phyloP scores from a whole-genome alignment of 1,139 yeast genomes.

The Magnusiomyces sp. region DNA sequence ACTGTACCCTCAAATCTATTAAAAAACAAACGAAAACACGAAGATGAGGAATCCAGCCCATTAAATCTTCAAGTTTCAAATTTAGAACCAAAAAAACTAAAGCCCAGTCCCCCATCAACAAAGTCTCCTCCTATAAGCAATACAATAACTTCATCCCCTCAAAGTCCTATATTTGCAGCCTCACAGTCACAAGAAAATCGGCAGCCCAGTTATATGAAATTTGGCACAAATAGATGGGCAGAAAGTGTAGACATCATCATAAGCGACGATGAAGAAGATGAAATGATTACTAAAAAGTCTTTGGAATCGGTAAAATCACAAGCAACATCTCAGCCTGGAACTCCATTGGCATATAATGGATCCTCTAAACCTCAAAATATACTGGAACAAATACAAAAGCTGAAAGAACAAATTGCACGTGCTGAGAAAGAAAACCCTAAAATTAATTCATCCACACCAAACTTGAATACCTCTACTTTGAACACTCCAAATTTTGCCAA shows the following conservation, averaged over 20 bases:
- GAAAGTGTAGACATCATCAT: background rate
- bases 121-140: background rate
- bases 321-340: background rate
- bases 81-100: background rate
- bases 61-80: background rate
- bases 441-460: too few species aligned
- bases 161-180: background rate
- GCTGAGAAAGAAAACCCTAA: background rate
- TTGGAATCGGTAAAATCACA: background rate
- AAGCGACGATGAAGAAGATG: slow-evolving; percentile 1
- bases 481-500: too few species aligned
- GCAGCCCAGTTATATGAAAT: background rate
- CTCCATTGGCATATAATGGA: background rate
- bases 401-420: background rate
- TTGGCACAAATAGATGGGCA: slow-evolving; percentile 2
- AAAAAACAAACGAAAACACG: background rate
- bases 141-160: background rate
- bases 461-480: too few species aligned
- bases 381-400: background rate
- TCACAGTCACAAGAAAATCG: too few species aligned
- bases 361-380: background rate
- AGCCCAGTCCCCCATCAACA: background rate
- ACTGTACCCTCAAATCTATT: background rate
- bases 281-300: too few species aligned
- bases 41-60: background rate